phyloP scores from a whole-genome alignment of 352 stramenopile species.

The Aphanomyces stellatus region DNA sequence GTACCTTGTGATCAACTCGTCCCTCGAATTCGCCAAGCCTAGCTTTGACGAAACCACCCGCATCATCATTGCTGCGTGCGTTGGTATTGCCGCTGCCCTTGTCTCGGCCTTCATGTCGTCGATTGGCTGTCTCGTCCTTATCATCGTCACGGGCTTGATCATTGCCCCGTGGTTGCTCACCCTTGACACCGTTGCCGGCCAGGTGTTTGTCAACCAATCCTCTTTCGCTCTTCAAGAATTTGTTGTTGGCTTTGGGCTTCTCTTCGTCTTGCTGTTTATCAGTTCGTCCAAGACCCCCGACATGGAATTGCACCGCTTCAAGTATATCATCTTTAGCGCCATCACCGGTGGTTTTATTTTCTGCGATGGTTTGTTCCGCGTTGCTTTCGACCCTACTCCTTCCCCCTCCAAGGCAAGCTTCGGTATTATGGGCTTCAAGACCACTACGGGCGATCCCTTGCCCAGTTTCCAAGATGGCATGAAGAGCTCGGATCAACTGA shows the following conservation, averaged over 20 bases:
- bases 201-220: conserved; percentile 3
- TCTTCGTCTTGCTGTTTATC: conserved; percentile 14
- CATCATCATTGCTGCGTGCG: not conserved
- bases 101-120: not conserved
- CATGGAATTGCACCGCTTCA: conserved; percentile 17
- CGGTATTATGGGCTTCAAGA: conserved; percentile 26
- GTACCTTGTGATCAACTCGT: not conserved
- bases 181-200: conserved; percentile 1
- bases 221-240: conserved; percentile 18
- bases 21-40: not conserved
- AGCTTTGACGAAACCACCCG: not conserved
- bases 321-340: conserved; percentile 17
- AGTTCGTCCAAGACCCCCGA: conserved; percentile 12
- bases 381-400: not conserved
- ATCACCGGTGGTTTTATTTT: conserved; percentile 9
- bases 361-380: conserved; percentile 4
- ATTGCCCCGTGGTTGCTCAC: conserved; percentile 5
- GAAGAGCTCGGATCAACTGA: not conserved
- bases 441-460: conserved; percentile 33
- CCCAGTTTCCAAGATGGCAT: not conserved
- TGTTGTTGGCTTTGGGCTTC: conserved; percentile 14
- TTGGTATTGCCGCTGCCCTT: not conserved
- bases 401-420: not conserved
- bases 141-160: conserved; percentile 7
- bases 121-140: not conserved